Evolutionary conservation across 2,329 filamentous ascomycete species (phyloP), one percentile per base, ranked within the genome.

Genomic region (Xylariaceae sp.): DNA sequence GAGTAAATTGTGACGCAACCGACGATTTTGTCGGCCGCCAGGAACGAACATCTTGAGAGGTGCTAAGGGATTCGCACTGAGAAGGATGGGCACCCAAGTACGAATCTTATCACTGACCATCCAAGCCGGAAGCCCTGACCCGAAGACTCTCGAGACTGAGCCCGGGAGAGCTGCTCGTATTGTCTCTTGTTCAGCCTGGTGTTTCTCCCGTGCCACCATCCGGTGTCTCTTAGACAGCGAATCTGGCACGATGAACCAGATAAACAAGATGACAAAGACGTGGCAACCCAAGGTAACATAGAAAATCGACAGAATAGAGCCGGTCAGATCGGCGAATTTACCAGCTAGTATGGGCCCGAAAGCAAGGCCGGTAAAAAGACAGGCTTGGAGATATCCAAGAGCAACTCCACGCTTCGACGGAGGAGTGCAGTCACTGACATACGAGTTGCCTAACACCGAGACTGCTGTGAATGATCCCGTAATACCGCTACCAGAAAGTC

Each of bases 381-480:
- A 92, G 9, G 91, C 92, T 67, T 98, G 91, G 67, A 98, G 88
- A 71, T 93, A 94, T 6, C 92, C 93, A 72, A 98, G 95, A 4
- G 87, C 86, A 6, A 96, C 89, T 58, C 89, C 90, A 17, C 95
- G 87, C 68, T 85, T 86, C 26, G 90, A 88, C 0, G 92, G 90
- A 3, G 89, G 80, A 0, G 92, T 94, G 74, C 92, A 96, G 73
- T 99, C 95, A 36, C 91, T 88, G 11, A 90, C 88, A 73, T 98
- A 99, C 0, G 94, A 92, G 72, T 96, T 88, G 19, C 86, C 87
- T 56, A 96, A 78, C 17, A 88, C 78, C 41, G 89, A 89, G 24
- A 88, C 89, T 0, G 91, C 86, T 1, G 92, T 96, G 71, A 97
- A 96, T 0, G 93, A 96, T 6, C 95, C 95, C 8, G 87, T 87